phyloP scores from a whole-genome alignment of 305 asterid species.

The Lippia alba region DNA sequence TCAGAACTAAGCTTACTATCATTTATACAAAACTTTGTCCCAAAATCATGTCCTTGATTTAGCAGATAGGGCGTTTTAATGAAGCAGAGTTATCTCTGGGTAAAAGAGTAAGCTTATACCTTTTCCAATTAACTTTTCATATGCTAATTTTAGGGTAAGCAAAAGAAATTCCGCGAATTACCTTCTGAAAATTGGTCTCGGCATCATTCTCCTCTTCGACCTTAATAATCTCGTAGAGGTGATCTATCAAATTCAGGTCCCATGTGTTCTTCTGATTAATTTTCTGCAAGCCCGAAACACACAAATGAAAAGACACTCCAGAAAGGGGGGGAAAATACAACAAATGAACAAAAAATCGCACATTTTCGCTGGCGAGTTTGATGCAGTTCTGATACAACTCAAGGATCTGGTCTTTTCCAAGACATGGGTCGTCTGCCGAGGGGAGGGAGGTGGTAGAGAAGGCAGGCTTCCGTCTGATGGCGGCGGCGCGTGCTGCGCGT shows the following conservation, averaged over 20 bases:
- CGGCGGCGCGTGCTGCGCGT: constrained; percentile 96
- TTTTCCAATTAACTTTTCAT: background rate
- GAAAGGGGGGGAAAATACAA: background rate
- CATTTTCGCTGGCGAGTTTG: constrained; percentile 97
- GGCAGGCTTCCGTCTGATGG: constrained; percentile 72
- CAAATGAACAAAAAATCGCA: constrained; percentile 28
- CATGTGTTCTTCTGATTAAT: constrained; percentile 95
- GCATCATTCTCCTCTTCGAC: constrained; percentile 84
- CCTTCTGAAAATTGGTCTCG: constrained; percentile 98
- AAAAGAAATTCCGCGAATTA: constrained; percentile 13
- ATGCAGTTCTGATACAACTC: constrained; percentile 91
- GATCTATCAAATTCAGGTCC: constrained; percentile 94
- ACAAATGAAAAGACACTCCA: background rate
- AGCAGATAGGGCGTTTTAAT: constrained; percentile 3
- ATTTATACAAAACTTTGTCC: background rate
- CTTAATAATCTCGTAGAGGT: constrained; percentile 77
- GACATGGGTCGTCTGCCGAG: constrained; percentile 51
- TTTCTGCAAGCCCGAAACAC: constrained; percentile 58
- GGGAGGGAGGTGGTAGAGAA: constrained; percentile 36
- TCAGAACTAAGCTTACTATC: constrained; percentile 10
- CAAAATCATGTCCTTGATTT: constrained; percentile 2
- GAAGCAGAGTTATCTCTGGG: constrained; percentile 7
- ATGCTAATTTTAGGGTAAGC: background rate
- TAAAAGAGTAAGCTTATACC: constrained; percentile 5
- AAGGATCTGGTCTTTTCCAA: constrained; percentile 80